These are phyloP conservation scores for Sophora flavescens DNA, from an alignment of 306 rosid species.

Conservation along the genomic window DNA sequence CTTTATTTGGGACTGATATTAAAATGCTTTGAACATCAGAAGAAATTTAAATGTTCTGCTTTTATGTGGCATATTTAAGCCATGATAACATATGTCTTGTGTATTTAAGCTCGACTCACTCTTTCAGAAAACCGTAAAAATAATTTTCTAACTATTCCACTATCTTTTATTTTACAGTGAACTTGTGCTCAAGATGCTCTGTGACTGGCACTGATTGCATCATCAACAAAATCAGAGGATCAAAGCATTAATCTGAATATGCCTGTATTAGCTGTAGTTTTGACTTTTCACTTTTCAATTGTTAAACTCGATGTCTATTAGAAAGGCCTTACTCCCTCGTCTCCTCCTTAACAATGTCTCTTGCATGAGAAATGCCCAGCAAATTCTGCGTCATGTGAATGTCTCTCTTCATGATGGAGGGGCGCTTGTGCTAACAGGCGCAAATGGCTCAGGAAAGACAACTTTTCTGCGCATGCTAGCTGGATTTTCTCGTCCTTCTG, in stretches of 20 bases:
- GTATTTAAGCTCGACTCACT: neutral
- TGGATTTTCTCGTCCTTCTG: slow-evolving; percentile 87
- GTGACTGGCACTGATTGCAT: neutral
- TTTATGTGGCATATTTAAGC: neutral
- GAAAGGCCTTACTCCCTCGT: slow-evolving; percentile 71
- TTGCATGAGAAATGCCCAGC: slow-evolving; percentile 95
- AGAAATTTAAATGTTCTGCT: neutral
- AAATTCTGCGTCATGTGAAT: slow-evolving; percentile 76
- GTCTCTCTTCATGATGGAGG: slow-evolving; percentile 80
- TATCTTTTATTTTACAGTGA: neutral
- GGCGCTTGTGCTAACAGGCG: slow-evolving; percentile 79
- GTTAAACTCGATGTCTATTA: slow-evolving; percentile 56
- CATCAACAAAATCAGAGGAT: slow-evolving; percentile 29
- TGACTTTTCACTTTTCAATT: slow-evolving; percentile 31
- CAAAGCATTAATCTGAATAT: slow-evolving; percentile 22
- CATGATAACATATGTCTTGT: neutral
- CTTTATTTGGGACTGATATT: too few species aligned
- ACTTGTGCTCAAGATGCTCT: slow-evolving; percentile 4
- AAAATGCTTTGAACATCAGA: too few species aligned
- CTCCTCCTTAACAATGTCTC: slow-evolving; percentile 81
- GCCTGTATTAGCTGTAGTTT: slow-evolving; percentile 19
- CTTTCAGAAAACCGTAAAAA: slow-evolving; percentile 14
- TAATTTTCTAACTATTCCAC: neutral
- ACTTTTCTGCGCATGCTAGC: slow-evolving; percentile 91
- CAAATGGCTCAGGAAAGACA: slow-evolving; percentile 91